Conservation (phyloP, 345 rosid genomes). For the Syzygium aromaticum region DNA sequence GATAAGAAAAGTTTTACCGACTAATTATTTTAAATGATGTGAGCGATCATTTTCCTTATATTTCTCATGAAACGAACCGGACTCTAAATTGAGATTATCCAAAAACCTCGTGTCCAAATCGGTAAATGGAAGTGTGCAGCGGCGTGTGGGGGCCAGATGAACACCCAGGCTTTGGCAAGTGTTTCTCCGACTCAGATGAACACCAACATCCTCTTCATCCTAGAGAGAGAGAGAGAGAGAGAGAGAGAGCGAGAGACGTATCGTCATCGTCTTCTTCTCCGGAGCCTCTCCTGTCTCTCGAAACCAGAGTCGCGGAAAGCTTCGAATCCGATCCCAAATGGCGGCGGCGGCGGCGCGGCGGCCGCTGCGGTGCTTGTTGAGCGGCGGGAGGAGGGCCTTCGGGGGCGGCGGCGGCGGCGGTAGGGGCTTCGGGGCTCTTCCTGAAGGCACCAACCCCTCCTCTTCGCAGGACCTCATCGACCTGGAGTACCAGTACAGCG, state of each 20-base stretch:
- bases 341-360: background rate
- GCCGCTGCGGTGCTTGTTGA: background rate
- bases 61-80: too few relatives aligned
- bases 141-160: background rate
- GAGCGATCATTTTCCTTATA: too few relatives aligned
- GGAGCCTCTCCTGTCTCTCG: too few relatives aligned
- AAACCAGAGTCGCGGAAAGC: background rate
- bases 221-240: background rate
- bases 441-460: background rate
- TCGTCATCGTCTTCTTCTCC: background rate
- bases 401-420: background rate
- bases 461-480: slow-evolving; percentile 63
- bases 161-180: background rate
- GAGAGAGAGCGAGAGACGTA: background rate
- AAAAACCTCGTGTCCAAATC: background rate
- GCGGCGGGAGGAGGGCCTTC: background rate
- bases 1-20: too few relatives aligned
- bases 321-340: background rate
- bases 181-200: background rate
- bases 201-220: background rate
- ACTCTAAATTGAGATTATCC: background rate
- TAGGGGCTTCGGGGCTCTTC: background rate
- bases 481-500: slow-evolving; percentile 71
- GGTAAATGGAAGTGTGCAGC: background rate
- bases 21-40: too few relatives aligned